Base-by-base conservation (phyloP, 768 basidiomycete species). In the Phylloporus rhodoxanthus region DNA sequence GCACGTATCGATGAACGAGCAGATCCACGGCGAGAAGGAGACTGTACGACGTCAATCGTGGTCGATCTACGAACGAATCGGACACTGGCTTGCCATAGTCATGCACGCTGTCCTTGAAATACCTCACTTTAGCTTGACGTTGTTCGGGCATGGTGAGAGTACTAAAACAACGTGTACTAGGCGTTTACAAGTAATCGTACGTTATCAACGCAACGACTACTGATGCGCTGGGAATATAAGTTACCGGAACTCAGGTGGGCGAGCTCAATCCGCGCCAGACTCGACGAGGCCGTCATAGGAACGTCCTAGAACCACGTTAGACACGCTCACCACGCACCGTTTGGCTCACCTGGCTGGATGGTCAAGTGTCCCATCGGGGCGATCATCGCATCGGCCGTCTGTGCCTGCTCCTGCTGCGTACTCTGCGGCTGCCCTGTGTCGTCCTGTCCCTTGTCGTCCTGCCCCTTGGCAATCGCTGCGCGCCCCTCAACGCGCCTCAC, bases 1-100 rank as follows among this genome's bases (percentile, higher is more conserved):
- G 52, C 69, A 87, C 86, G 85, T 86, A 58, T 89, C 85, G 43
- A 89, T 84, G 39, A 87, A 70, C 0, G 61, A 57, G 60, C 75
- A 75, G 5, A 75, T 65, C 53, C 68, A 66, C 0, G 66, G 61
- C 32, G 64, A 63, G 47, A 74, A 71, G 8, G 46, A 57, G 43
- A 63, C 55, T 60, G n/a, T 17, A 11, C 21, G 21, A 14, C 0
- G 43, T 47, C 19, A 39, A 36, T 36, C 36, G 6, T 5, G 33
- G 33, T 8, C 2, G n/a, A 13, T 8, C 7, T 19, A n/a, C 13
- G 29, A 25, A 34, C 11, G 5, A 6, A 36, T 13, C 2, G 23
- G 13, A 11, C 19, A 14, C 6, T 15, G 9, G 56, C 71, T 45
- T 43, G 72, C 73, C 72, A 50, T 68, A 70, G 54, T 73, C 72